A percentile compares a stretch with the other conserved stretches of the same genome.
phyloP scores from a whole-genome alignment of 495 filamentous ascomycete species.

The Xylaria flabelliformis region DNA sequence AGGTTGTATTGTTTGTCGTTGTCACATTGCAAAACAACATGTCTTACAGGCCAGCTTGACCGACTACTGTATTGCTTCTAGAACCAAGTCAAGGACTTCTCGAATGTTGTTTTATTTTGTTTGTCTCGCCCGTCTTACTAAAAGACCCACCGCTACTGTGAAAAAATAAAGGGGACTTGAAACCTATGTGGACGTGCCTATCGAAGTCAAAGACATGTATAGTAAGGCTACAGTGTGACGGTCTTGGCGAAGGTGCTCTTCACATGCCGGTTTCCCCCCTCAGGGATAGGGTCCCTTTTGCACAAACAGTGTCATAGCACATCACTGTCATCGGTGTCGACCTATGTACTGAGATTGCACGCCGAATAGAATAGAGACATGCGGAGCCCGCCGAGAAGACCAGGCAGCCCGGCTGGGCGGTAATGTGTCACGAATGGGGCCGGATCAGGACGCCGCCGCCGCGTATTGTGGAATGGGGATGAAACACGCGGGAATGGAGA shows the following conservation, averaged over 20 bases:
- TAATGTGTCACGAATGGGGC: slow-evolving; percentile 18
- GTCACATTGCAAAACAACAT: slow-evolving; percentile 6
- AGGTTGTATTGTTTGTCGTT: neutral
- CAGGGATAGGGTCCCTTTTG: neutral
- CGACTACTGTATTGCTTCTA: neutral
- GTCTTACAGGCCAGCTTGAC: slow-evolving; percentile 11
- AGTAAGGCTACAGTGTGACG: slow-evolving; percentile 1
- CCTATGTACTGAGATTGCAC: slow-evolving; percentile 5
- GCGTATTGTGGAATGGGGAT: slow-evolving; percentile 25
- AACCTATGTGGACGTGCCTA: neutral
- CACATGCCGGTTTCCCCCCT: neutral
- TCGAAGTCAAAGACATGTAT: slow-evolving; percentile 18
- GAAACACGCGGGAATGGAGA: slow-evolving; percentile 24
- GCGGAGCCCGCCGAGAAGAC: neutral
- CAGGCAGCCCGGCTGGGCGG: slow-evolving; percentile 13
- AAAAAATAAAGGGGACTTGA: slow-evolving; percentile 1
- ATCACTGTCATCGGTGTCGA: neutral
- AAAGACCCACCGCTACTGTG: slow-evolving; percentile 10
- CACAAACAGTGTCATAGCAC: neutral
- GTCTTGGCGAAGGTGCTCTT: neutral
- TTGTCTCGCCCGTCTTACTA: slow-evolving; percentile 12
- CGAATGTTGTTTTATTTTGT: slow-evolving; percentile 20
- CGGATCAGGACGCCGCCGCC: slow-evolving; percentile 16
- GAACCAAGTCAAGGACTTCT: slow-evolving; percentile 17
- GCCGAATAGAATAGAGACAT: slow-evolving; percentile 3